Base-by-base conservation (phyloP, 2,329 filamentous ascomycete genomes). In the Trichoderma sp. region DNA sequence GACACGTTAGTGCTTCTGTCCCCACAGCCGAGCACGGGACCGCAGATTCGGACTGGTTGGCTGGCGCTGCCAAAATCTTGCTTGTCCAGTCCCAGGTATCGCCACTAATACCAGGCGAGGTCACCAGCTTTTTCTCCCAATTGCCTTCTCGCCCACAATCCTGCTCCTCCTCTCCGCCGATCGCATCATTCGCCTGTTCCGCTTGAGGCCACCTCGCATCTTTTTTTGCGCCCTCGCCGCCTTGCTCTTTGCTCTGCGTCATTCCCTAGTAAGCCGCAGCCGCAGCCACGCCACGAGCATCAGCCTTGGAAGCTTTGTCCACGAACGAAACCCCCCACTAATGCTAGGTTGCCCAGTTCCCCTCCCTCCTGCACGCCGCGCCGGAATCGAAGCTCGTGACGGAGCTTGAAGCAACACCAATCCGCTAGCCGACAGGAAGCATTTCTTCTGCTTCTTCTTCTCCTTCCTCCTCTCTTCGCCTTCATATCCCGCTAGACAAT, bases 331-430 rank as follows among this genome's bases (percentile, higher is more conserved):
- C 55, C 55, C 66, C 66, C 66, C 66, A 69, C 66, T 62, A 69
- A 69, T 58, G 32, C 47, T 20, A 53, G 58, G 47, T 53, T 23
- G 47, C 11, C 55, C 65, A 69, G 58, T 32, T 62, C 65, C 50
- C 71, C 65, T 61, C 65, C 63, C 39, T 53, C 47, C 64, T 65
- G 58, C 70, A 61, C 57, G 70, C 63, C 57, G 32, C 63, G 63
- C 70, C 70, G 32, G 23, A 36, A 8, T 67, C 57, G 58, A 70
- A 72, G 71, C 71, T 72, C 57, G 71, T 71, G 67, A 72, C 71
- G 53, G 62, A 65, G 70, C 70, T 68, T 64, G 34, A 55, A 57
- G 30, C 65, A 50, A 57, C 57, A 34, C 28, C 30, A 66, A 28
- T 20, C 63, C 30, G 43, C 67, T 39, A 58, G 32, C 34, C 53